Percentiles rank a stretch among this genome's conserved stretches.
phyloP scores from a whole-genome alignment of 306 rosid species.

The Herpetospermum pedunculosum region DNA sequence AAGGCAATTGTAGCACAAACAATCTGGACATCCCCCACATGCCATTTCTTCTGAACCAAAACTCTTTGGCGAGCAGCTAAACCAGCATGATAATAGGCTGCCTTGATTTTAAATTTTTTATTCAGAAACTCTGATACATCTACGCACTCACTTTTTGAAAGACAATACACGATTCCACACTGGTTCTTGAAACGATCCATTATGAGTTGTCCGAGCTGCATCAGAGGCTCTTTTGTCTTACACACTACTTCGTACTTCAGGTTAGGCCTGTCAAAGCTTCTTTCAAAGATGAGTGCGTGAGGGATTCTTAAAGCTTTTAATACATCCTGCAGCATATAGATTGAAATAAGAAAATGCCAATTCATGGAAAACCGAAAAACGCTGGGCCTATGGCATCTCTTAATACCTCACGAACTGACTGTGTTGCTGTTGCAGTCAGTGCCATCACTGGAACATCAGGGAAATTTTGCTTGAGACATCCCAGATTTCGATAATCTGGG shows the following conservation, averaged over 20 bases:
- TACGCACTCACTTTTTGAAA: slow-evolving; percentile 82
- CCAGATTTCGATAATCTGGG: slow-evolving; percentile 83
- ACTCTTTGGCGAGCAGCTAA: slow-evolving; percentile 74
- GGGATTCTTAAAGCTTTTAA: slow-evolving; percentile 73
- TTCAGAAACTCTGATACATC: slow-evolving; percentile 70
- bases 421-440: slow-evolving; percentile 95
- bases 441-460: slow-evolving; percentile 87
- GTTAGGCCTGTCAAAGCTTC: slow-evolving; percentile 94
- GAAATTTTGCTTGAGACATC: slow-evolving; percentile 75
- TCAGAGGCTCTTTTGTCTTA: slow-evolving; percentile 67
- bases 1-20: slow-evolving; percentile 97
- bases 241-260: slow-evolving; percentile 78
- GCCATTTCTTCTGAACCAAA: slow-evolving; percentile 80
- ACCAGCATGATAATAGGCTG: slow-evolving; percentile 88
- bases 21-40: slow-evolving; percentile 67
- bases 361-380: neutral
- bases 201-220: slow-evolving; percentile 61
- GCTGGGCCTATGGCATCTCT: neutral
- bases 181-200: slow-evolving; percentile 55
- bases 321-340: slow-evolving; percentile 55
- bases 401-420: slow-evolving; percentile 66
- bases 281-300: slow-evolving; percentile 75
- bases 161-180: slow-evolving; percentile 87
- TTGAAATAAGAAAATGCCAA: neutral
- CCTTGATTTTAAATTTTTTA: slow-evolving; percentile 54